Evolutionary conservation across 2,329 filamentous ascomycete species (phyloP).

Genomic region (Penicillium aurantiogriseum): DNA sequence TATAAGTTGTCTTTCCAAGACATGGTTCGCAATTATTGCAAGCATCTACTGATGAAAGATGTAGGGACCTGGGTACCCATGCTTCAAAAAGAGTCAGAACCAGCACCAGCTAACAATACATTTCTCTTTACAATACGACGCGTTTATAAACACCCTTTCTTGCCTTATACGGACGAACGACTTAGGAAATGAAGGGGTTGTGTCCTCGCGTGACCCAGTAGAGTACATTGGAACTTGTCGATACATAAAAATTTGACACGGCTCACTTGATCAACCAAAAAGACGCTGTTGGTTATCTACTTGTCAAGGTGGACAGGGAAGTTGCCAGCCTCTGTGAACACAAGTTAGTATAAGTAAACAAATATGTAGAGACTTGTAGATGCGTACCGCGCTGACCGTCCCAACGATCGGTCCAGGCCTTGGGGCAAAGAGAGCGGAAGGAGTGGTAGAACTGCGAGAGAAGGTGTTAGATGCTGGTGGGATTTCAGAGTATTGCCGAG

Average conservation of each 20-base stretch:
- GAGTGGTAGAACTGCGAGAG: slow-evolving; percentile 80
- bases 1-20: neutral
- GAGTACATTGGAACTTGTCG: slow-evolving; percentile 40
- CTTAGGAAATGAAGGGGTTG: slow-evolving; percentile 26
- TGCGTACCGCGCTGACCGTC: slow-evolving; percentile 90
- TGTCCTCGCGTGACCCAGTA: slow-evolving; percentile 37
- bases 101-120: slow-evolving; percentile 11
- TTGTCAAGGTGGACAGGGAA: slow-evolving; percentile 54
- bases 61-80: too few species aligned
- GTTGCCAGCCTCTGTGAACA: slow-evolving; percentile 52
- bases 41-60: neutral
- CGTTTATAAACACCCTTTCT: slow-evolving; percentile 35
- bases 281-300: slow-evolving; percentile 32
- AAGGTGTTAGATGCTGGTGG: slow-evolving; percentile 5
- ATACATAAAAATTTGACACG: slow-evolving; percentile 31
- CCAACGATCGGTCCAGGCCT: slow-evolving; percentile 90
- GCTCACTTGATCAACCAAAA: slow-evolving; percentile 29
- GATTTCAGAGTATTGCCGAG: neutral
- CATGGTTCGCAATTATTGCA: neutral
- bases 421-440: slow-evolving; percentile 96
- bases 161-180: slow-evolving; percentile 12
- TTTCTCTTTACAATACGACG: slow-evolving; percentile 24
- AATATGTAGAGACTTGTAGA: neutral
- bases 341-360: slow-evolving; percentile 11
- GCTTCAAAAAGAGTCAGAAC: neutral